phyloP scores from a whole-genome alignment of 2,329 filamentous ascomycete species.

The Trichoderma koningiopsis region DNA sequence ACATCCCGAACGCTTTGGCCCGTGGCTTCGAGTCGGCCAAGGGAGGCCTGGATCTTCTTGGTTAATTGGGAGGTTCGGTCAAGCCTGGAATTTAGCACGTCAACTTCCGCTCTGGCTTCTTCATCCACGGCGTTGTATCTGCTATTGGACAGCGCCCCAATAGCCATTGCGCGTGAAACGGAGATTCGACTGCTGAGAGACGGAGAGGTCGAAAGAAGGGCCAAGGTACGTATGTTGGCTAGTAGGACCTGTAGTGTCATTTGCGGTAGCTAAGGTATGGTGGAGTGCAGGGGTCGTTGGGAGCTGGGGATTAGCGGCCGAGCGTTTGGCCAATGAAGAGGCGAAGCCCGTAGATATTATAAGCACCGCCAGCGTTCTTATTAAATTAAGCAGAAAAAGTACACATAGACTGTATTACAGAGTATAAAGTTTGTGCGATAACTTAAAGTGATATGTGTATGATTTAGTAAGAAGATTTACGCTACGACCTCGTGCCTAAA shows the following conservation, averaged over 20 bases:
- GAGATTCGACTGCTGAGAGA: background rate
- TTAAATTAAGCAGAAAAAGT: background rate
- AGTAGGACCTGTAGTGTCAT: conserved; percentile 8
- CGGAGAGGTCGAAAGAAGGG: background rate
- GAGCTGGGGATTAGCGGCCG: background rate
- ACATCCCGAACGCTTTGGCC: conserved; percentile 91
- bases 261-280: background rate
- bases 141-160: conserved; percentile 45
- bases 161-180: conserved; percentile 47
- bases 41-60: conserved; percentile 90
- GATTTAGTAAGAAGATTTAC: too few species aligned
- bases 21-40: conserved; percentile 80
- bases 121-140: conserved; percentile 60
- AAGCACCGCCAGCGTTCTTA: background rate
- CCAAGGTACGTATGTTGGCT: too few species aligned
- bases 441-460: background rate
- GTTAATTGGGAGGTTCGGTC: conserved; percentile 92
- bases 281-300: background rate
- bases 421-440: background rate
- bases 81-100: conserved; percentile 71
- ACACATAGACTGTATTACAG: background rate
- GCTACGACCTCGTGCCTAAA: background rate
- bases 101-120: conserved; percentile 69
- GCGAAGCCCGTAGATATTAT: background rate
- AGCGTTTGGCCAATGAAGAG: background rate